Evolutionary conservation across 2,329 filamentous ascomycete species (phyloP).

Genomic region (Nannizziopsis barbatae): DNA sequence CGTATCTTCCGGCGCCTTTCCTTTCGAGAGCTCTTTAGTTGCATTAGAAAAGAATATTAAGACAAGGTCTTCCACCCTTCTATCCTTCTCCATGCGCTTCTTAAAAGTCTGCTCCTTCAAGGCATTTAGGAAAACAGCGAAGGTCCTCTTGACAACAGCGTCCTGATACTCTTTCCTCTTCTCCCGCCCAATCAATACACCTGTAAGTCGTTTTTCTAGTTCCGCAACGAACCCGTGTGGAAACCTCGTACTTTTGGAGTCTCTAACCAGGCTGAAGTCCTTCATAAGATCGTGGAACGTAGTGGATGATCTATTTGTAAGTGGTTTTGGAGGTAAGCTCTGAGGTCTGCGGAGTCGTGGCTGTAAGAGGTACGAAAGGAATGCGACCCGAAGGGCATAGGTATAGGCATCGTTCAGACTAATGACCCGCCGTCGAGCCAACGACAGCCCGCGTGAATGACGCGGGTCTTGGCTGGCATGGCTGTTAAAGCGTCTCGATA

Average conservation of each 20-base stretch:
- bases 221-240: conserved; percentile 60
- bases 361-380: conserved; percentile 84
- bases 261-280: conserved; percentile 61
- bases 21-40: conserved; percentile 76
- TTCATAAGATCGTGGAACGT: conserved; percentile 74
- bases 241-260: conserved; percentile 59
- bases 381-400: conserved; percentile 81
- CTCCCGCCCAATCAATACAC: conserved; percentile 71
- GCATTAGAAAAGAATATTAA: conserved; percentile 94
- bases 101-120: conserved; percentile 82
- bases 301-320: conserved; percentile 57
- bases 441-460: conserved; percentile 35
- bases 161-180: conserved; percentile 81
- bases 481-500: conserved; percentile 39
- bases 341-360: conserved; percentile 82
- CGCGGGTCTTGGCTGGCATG: conserved; percentile 31
- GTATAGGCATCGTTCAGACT: conserved; percentile 71
- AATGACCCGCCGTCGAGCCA: conserved; percentile 34
- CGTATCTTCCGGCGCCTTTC: conserved; percentile 66
- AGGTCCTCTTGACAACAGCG: conserved; percentile 80
- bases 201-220: conserved; percentile 66
- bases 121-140: conserved; percentile 86
- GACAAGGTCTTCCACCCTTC: conserved; percentile 81
- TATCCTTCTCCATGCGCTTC: conserved; percentile 86
- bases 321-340: conserved; percentile 53